Conservation (phyloP, 1,284 basidiomycete species). For the Athelia sp. region DNA sequence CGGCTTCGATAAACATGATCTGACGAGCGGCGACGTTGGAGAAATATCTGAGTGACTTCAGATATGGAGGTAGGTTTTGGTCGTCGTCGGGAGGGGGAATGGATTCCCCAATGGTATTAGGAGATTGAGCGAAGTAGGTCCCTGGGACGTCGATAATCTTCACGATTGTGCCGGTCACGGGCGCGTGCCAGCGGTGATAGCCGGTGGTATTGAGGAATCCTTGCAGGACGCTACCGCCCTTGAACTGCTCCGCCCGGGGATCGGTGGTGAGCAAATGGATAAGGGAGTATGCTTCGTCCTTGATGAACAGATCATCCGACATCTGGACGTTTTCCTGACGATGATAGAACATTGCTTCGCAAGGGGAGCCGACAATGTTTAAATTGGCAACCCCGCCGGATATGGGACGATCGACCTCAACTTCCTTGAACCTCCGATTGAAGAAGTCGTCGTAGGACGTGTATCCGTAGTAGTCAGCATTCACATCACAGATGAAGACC, state of each 20-base stretch:
- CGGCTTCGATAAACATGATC: constrained; percentile 34
- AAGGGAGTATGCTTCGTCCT: constrained; percentile 36
- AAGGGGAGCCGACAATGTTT: constrained; percentile 24
- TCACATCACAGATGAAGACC: constrained; percentile 31
- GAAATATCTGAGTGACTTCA: constrained; percentile 29
- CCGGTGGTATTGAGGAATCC: constrained; percentile 32
- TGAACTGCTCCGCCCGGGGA: constrained; percentile 20
- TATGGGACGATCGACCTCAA: constrained; percentile 22
- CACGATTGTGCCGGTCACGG: constrained; percentile 33
- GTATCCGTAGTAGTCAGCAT: constrained; percentile 27
- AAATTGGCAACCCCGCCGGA: constrained; percentile 24
- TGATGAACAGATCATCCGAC: constrained; percentile 32
- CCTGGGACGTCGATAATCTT: constrained; percentile 30
- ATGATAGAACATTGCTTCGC: constrained; percentile 9
- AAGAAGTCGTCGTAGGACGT: constrained; percentile 37
- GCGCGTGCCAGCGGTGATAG: constrained; percentile 37
- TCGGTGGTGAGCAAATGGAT: constrained; percentile 29
- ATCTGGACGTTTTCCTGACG: constrained; percentile 18
- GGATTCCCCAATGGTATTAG: constrained; percentile 2
- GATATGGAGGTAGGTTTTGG: constrained; percentile 12
- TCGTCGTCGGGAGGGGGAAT: neutral
- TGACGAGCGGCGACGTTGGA: constrained; percentile 28
- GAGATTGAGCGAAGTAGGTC: constrained; percentile 28
- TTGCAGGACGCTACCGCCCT: constrained; percentile 36
- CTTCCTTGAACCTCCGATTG: constrained; percentile 26